Evolutionary conservation across 2,329 filamentous ascomycete species (phyloP).

Genomic region (Diaporthe ampelina): DNA sequence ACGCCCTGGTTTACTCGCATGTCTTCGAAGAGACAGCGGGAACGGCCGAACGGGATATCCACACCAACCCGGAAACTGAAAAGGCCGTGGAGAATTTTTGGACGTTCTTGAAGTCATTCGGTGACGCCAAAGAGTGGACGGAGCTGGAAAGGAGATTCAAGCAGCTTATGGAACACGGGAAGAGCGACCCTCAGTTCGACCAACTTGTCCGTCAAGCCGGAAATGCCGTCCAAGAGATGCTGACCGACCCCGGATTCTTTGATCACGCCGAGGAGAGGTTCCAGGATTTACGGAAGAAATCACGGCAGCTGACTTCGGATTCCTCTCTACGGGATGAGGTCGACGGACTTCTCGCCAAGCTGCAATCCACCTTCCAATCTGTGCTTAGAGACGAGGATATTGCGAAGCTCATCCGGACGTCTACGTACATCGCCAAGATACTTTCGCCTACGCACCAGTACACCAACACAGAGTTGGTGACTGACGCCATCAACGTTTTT

Average conservation of each 20-base stretch:
- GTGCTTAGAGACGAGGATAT: slow-evolving; percentile 81
- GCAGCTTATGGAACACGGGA: slow-evolving; percentile 78
- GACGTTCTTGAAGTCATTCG: slow-evolving; percentile 84
- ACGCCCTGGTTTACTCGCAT: slow-evolving; percentile 82
- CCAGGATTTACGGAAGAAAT: slow-evolving; percentile 64
- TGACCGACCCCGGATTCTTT: slow-evolving; percentile 90
- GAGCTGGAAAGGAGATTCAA: slow-evolving; percentile 77
- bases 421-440: slow-evolving; percentile 76
- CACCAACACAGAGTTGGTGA: slow-evolving; percentile 78
- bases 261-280: slow-evolving; percentile 75
- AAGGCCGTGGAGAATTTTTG: slow-evolving; percentile 85
- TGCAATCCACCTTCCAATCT: slow-evolving; percentile 76
- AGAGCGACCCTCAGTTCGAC: slow-evolving; percentile 87
- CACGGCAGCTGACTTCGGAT: slow-evolving; percentile 75
- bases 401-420: slow-evolving; percentile 75
- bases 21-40: slow-evolving; percentile 77
- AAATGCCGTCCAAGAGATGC: slow-evolving; percentile 81
- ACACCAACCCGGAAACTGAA: slow-evolving; percentile 81
- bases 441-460: slow-evolving; percentile 76
- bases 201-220: slow-evolving; percentile 80
- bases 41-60: slow-evolving; percentile 77
- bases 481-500: slow-evolving; percentile 84
- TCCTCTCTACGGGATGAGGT: slow-evolving; percentile 80
- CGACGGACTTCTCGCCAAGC: slow-evolving; percentile 77
- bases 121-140: slow-evolving; percentile 81